Percentiles rank a stretch among this genome's conserved stretches.
phyloP scores from a whole-genome alignment of 2,329 filamentous ascomycete species.

The Aspergillus sojae region DNA sequence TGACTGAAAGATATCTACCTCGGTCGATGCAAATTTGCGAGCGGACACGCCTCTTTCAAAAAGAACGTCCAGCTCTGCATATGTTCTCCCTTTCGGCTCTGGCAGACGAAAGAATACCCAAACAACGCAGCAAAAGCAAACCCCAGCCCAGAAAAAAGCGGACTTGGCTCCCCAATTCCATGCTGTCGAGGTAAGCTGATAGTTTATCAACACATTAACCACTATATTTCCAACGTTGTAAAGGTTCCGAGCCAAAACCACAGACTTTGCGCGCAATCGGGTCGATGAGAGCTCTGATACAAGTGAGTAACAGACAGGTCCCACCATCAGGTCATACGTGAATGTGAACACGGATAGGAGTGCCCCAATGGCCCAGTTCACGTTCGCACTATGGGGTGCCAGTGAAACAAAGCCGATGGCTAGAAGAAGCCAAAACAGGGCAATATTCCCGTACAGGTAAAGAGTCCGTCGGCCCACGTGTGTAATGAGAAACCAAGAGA shows the following conservation, averaged over 20 bases:
- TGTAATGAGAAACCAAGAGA: not conserved
- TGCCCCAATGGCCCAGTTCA: not conserved
- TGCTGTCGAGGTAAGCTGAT: not conserved
- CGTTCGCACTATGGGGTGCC: not conserved
- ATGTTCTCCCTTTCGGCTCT: not conserved
- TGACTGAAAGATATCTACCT: not conserved
- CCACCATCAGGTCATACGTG: not conserved
- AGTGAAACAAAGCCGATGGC: not conserved
- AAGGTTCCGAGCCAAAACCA: not conserved
- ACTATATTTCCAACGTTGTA: not conserved
- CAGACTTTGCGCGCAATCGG: not conserved
- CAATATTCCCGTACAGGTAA: not conserved
- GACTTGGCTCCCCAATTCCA: not conserved
- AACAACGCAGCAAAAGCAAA: not conserved
- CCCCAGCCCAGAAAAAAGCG: not conserved
- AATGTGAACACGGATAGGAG: not conserved
- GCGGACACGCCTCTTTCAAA: not conserved
- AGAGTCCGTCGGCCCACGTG: not conserved
- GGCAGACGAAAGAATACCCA: not conserved
- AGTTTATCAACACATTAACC: not conserved
- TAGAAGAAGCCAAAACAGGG: not conserved
- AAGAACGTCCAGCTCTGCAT: not conserved
- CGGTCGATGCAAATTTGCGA: not conserved
- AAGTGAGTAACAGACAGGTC: not conserved
- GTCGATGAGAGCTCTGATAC: not conserved